Evolutionary conservation across 169 alveolate genomes (phyloP), one percentile per base, ranked within the genome.

Genomic region (Ichthyophthirius multifiliis): DNA sequence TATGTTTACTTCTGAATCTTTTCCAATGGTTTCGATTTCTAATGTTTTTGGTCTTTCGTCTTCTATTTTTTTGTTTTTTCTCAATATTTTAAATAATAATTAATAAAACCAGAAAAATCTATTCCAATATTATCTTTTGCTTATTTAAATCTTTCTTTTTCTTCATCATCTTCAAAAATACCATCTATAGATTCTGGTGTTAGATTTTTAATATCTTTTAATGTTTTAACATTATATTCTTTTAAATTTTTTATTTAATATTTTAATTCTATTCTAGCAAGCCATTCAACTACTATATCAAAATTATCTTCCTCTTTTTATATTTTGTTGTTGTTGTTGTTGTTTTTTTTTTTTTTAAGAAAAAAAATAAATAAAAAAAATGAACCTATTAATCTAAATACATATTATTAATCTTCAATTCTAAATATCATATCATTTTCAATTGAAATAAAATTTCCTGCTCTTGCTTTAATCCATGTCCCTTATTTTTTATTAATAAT

Each of bases 161-260:
- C 77, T 16, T 67, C 35, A 37, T 67, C 62, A 41, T 67, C 77
- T n/a, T 55, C 71, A 27, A 67, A 37, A 37, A 67, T 67, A 18
- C 41, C 46, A 39, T 67, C 63, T 37, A 67, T 67, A 18, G 20
- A 18, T 35, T 67, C 45, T 9, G 43, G 62, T 34, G 43, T 9
- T 41, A 67, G 30, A 35, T 67, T 18, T 67, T 39, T 34, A 15
- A 67, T 35, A 10, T 67, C 48, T 37, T 67, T 41, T 10, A 67
- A 16, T 16, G 77, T 67, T n/a, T 39, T 67, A 4, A 67, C 41
- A 20, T 67, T 67, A 9, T 67, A 39, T 1, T 41, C 16, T 37
- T 37, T 37, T 34, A 67, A 67, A 10, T 67, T 67, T 0, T 6
- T 23, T 6, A 16, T 34, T 4, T 37, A 41, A 16, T 15, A 31